Evolutionary conservation across 495 filamentous ascomycete species (phyloP).

Genomic region (Penicillium herquei): DNA sequence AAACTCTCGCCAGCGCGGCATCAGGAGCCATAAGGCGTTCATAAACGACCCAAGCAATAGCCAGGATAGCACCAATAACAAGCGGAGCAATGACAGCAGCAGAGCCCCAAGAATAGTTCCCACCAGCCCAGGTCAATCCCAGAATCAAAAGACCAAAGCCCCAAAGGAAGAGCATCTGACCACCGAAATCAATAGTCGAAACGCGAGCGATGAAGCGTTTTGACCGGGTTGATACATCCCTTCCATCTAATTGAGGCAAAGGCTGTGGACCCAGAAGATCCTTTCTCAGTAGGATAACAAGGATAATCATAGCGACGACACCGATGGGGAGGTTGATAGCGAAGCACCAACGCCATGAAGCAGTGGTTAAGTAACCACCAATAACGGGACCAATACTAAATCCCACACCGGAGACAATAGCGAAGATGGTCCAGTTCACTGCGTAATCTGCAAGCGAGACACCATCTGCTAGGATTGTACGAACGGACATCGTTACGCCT

Average conservation of each 20-base stretch:
- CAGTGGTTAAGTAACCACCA: slow-evolving; percentile 38
- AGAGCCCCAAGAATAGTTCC: slow-evolving; percentile 52
- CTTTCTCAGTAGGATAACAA: slow-evolving; percentile 30
- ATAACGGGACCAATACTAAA: slow-evolving; percentile 56
- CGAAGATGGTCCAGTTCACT: slow-evolving; percentile 56
- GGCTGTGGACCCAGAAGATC: slow-evolving; percentile 27
- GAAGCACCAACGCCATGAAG: slow-evolving; percentile 60
- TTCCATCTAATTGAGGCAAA: slow-evolving; percentile 16
- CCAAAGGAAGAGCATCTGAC: slow-evolving; percentile 56
- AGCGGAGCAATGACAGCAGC: slow-evolving; percentile 52
- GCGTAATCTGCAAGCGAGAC: slow-evolving; percentile 56
- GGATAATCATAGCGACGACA: slow-evolving; percentile 26
- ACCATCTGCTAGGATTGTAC: slow-evolving; percentile 55
- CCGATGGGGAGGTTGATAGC: slow-evolving; percentile 40
- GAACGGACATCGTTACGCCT: slow-evolving; percentile 53
- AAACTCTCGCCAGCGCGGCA: slow-evolving; percentile 32
- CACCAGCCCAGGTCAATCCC: slow-evolving; percentile 58
- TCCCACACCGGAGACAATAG: slow-evolving; percentile 46
- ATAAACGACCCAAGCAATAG: slow-evolving; percentile 48
- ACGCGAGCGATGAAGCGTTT: slow-evolving; percentile 35
- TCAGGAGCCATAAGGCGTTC: slow-evolving; percentile 56
- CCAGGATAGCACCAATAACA: slow-evolving; percentile 46
- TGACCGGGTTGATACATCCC: not conserved
- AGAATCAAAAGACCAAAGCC: slow-evolving; percentile 58
- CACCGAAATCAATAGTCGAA: slow-evolving; percentile 51